Evolutionary conservation across 2,329 filamentous ascomycete genomes (phyloP).

Genomic region (Amylocarpus encephaloides): DNA sequence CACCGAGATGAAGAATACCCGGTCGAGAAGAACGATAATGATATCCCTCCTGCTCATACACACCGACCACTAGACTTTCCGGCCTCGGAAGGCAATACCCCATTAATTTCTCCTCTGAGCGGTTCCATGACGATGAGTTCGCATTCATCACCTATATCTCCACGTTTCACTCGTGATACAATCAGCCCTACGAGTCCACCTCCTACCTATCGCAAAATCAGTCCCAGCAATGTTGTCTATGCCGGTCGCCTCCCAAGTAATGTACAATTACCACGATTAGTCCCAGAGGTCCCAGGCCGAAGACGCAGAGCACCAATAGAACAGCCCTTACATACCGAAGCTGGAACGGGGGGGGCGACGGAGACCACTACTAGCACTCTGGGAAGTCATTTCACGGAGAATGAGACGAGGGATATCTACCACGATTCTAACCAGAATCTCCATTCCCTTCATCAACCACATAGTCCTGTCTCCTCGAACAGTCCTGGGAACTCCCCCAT

Average conservation of each 20-base stretch:
- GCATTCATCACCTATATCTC: conserved; percentile 19
- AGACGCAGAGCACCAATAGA: conserved; percentile 13
- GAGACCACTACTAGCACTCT: conserved; percentile 39
- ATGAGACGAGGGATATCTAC: conserved; percentile 34
- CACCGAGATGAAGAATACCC: conserved; percentile 29
- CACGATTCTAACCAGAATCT: neutral
- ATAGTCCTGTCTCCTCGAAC: conserved; percentile 5
- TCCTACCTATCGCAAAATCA: conserved; percentile 35
- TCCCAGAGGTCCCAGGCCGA: conserved; percentile 28
- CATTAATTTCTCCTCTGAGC: conserved; percentile 17
- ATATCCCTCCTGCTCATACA: conserved; percentile 24
- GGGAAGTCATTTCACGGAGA: conserved; percentile 52
- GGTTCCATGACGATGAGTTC: conserved; percentile 13
- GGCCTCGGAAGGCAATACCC: conserved; percentile 13
- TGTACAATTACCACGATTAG: conserved; percentile 34
- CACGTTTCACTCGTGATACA: conserved; percentile 13
- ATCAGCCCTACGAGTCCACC: conserved; percentile 18
- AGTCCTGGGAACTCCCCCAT: conserved; percentile 1
- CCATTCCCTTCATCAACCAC: neutral
- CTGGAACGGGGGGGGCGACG: conserved; percentile 22
- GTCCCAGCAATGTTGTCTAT: conserved; percentile 47
- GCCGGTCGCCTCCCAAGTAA: conserved; percentile 48
- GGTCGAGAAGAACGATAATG: conserved; percentile 23
- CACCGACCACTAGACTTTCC: conserved; percentile 30
- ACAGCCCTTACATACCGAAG: conserved; percentile 12